These are phyloP conservation scores for Chlorella sp. DNA, from an alignment of 139 green algal genomes.

Conservation along the genomic window DNA sequence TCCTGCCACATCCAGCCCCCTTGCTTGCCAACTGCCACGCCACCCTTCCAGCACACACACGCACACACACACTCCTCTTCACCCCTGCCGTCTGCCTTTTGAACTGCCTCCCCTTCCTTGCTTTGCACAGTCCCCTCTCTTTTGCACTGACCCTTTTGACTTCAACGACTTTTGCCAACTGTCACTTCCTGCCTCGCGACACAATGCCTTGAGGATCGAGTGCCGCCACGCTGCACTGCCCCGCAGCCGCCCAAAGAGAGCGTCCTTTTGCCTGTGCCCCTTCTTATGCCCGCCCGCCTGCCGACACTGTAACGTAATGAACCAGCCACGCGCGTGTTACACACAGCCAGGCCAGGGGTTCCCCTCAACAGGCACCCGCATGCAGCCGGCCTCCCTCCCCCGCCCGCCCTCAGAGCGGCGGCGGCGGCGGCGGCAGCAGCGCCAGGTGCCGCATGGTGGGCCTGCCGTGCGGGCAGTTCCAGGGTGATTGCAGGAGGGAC, in stretches of 20 bases:
- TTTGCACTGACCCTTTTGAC: neutral
- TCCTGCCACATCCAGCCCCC: neutral
- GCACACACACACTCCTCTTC: neutral
- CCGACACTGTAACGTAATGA: neutral
- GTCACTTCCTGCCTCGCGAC: neutral
- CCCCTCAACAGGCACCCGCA: too few relatives aligned
- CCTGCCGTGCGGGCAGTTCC: conserved; percentile 97
- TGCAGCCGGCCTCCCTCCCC: too few relatives aligned
- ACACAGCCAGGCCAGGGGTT: too few relatives aligned
- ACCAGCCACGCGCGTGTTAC: neutral
- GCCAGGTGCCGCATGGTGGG: conserved; percentile 96
- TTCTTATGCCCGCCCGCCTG: too few relatives aligned
- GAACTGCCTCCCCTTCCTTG: neutral
- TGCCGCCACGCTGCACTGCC: too few relatives aligned
- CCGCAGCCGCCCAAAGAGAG: too few relatives aligned
- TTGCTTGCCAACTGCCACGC: too few relatives aligned
- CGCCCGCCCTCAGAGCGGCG: neutral
- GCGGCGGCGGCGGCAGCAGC: conserved; percentile 56
- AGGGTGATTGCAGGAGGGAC: conserved; percentile 81
- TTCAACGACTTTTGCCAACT: neutral
- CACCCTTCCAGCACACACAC: too few relatives aligned
- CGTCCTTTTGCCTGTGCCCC: too few relatives aligned
- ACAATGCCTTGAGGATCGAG: too few relatives aligned
- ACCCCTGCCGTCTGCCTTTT: neutral
- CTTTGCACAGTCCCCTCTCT: neutral